Base-by-base conservation (phyloP, 1,139 yeast species). In the Kodamaea alishanica region DNA sequence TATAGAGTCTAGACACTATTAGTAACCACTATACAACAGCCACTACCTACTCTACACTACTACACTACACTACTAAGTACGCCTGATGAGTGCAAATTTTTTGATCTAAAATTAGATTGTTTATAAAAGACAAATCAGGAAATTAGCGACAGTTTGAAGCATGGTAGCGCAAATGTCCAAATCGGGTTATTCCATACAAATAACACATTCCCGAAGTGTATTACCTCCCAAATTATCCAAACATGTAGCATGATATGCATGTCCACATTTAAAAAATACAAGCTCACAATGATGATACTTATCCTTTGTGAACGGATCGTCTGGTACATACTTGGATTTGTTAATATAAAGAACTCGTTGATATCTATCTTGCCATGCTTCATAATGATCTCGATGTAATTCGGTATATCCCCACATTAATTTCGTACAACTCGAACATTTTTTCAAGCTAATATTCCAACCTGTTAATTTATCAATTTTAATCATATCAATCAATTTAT, bases 371-470 rank as follows among this genome's bases (percentile, higher is more conserved):
- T 77, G 81, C 85, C 84, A 80, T 3, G 73, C 73, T 20, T 51
- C 43, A 34, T 54, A 73, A 33, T 70, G 60, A 8, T 35, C 38
- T 22, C 34, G 40, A 6, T 34, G 33, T 12, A 39, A 10, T 59
- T 61, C 2, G 70, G 65, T 28, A 68, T 74, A 54, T 0, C 95
- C 95, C 75, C 85, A 78, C 29, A 86, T 60, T 26, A 63, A 61
- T 46, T 76, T 77, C 2, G 84, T 86, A 56, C 96, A 87, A 0
- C 82, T 77, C 37, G 84, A 81, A 58, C 96, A 87, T 34, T 67
- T 72, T 36, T 74, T 70, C 24, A 59, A 61, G 3, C 62, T 56
- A 1, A 81, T 73, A 1, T 77, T 62, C 86, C 90, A 81, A 0
- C 95, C 95, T 37, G 60, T 56, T 1, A 68, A 47, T 20, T 73